phyloP scores from a whole-genome alignment of 2,329 filamentous ascomycete species.

The Penicillium sp. region DNA sequence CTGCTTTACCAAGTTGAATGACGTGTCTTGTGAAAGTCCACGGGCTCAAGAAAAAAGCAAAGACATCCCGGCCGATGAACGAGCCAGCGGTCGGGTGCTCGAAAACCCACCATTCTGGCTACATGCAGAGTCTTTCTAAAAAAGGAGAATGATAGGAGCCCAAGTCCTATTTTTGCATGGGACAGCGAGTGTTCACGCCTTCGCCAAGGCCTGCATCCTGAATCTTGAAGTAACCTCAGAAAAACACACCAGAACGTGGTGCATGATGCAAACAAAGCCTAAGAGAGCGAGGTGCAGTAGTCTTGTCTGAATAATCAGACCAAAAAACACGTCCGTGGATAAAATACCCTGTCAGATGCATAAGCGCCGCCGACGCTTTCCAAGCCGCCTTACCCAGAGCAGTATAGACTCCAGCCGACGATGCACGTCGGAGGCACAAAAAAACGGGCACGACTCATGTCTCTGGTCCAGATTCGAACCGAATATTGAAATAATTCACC shows the following conservation, averaged over 20 bases:
- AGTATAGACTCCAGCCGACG: constrained; percentile 4
- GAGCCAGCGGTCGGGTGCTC: not conserved
- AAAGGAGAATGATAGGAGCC: not conserved
- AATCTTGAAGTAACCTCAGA: not conserved
- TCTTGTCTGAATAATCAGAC: not conserved
- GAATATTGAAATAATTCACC: not conserved
- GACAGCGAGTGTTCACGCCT: not conserved
- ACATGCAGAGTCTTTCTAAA: not conserved
- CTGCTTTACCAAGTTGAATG: not conserved
- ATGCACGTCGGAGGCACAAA: constrained; percentile 7
- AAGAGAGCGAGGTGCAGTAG: constrained; percentile 17
- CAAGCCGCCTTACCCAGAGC: not conserved
- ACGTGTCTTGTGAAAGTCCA: not conserved
- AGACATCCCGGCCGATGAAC: not conserved
- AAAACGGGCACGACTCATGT: not conserved
- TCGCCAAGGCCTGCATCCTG: not conserved
- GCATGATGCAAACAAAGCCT: not conserved
- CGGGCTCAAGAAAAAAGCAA: not conserved
- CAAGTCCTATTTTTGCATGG: not conserved
- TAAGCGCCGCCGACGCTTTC: constrained; percentile 16
- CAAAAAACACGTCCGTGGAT: constrained; percentile 6
- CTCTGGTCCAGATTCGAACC: constrained; percentile 5
- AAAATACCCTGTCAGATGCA: constrained; percentile 9
- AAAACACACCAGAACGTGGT: not conserved
- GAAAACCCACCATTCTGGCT: not conserved